Evolutionary conservation across 208 protist genomes (phyloP).

Genomic region (Acanthamoeba castellanii): DNA sequence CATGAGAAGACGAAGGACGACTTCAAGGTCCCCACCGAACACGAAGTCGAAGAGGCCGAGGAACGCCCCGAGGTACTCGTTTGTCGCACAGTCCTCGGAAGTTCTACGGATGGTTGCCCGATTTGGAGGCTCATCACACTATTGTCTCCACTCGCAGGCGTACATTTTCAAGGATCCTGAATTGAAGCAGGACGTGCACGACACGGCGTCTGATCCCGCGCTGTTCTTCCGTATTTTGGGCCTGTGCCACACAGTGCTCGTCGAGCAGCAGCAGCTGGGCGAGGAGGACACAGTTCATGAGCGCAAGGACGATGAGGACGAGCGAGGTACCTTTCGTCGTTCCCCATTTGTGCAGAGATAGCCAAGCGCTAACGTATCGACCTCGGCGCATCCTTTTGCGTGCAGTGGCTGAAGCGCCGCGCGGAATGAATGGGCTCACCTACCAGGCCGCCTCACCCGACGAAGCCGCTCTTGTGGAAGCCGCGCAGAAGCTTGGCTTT

Average conservation of each 20-base stretch:
- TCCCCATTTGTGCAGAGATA: not conserved
- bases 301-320: not conserved
- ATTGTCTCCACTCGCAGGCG: not conserved
- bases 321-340: not conserved
- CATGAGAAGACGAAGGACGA: conserved; percentile 1
- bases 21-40: conserved; percentile 24
- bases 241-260: conserved; percentile 65
- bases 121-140: not conserved
- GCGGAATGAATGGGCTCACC: not conserved
- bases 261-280: conserved; percentile 35
- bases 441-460: conserved; percentile 89
- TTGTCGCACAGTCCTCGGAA: not conserved
- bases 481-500: conserved; percentile 84
- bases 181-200: not conserved
- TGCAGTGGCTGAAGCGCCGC: not conserved
- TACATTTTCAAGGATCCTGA: conserved; percentile 57
- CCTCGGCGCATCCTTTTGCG: not conserved
- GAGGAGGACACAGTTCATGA: not conserved
- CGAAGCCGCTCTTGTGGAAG: conserved; percentile 87
- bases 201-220: not conserved
- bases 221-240: conserved; percentile 54
- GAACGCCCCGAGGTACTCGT: not conserved
- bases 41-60: conserved; percentile 1
- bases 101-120: not conserved
- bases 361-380: not conserved